These are phyloP conservation scores for Flammula alnicola DNA, from an alignment of 1,284 basidiomycete species.

Conservation along the genomic window DNA sequence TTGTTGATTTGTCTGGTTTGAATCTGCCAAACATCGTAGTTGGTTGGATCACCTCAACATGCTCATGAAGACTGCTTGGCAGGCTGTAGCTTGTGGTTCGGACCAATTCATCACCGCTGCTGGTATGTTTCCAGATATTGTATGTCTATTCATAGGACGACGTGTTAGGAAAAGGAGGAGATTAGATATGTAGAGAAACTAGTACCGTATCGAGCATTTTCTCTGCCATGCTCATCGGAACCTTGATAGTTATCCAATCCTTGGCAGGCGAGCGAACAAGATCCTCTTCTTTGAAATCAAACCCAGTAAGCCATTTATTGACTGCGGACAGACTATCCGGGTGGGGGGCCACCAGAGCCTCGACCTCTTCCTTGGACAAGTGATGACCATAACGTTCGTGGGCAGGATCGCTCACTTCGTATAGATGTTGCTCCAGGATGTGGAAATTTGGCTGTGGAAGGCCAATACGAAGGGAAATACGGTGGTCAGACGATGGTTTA, in stretches of 20 bases:
- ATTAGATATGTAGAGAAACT: neutral
- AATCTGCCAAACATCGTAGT: slow-evolving; percentile 72
- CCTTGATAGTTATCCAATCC: slow-evolving; percentile 69
- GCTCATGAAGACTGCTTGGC: slow-evolving; percentile 60
- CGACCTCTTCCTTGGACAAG: slow-evolving; percentile 67
- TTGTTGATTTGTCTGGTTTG: slow-evolving; percentile 49
- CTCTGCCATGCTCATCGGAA: slow-evolving; percentile 67
- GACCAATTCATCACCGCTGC: slow-evolving; percentile 57
- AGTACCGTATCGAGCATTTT: slow-evolving; percentile 68
- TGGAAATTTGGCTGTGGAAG: slow-evolving; percentile 69
- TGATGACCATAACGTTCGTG: slow-evolving; percentile 70
- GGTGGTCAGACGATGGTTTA: slow-evolving; percentile 50
- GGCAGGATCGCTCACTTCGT: slow-evolving; percentile 67
- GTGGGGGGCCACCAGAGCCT: slow-evolving; percentile 61
- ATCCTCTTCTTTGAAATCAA: slow-evolving; percentile 54
- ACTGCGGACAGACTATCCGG: slow-evolving; percentile 57
- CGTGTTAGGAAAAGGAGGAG: neutral
- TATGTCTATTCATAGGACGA: slow-evolving; percentile 65
- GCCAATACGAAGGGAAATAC: slow-evolving; percentile 63
- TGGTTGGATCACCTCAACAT: slow-evolving; percentile 75
- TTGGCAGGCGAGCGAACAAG: slow-evolving; percentile 60
- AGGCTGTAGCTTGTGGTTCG: slow-evolving; percentile 74
- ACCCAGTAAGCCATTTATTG: slow-evolving; percentile 61
- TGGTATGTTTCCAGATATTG: slow-evolving; percentile 59
- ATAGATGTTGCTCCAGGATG: slow-evolving; percentile 62